These are phyloP conservation scores for Xylariaceae sp. DNA, from an alignment of 2,329 filamentous ascomycete genomes.

Conservation along the genomic window DNA sequence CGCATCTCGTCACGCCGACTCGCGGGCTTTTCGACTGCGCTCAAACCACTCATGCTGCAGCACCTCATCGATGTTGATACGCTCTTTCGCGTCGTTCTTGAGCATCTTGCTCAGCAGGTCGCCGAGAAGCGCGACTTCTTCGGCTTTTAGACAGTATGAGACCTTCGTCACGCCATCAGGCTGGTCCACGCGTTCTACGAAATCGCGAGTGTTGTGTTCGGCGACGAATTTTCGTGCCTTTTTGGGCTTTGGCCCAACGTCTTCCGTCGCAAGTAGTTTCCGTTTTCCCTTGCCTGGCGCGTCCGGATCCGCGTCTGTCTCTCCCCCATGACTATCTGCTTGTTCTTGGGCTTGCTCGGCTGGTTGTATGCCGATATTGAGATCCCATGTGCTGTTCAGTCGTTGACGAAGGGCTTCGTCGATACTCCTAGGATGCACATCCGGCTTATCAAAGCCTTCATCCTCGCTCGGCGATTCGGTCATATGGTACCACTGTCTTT, in stretches of 20 bases:
- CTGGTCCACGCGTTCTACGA: conserved; percentile 6
- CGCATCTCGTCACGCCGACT: too few species aligned
- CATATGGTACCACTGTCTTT: conserved; percentile 9
- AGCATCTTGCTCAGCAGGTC: conserved; percentile 12
- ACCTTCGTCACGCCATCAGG: conserved; percentile 3
- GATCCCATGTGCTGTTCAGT: conserved; percentile 4
- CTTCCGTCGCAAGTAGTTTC: background rate
- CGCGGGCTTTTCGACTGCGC: background rate
- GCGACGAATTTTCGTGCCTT: background rate
- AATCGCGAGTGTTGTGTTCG: conserved; percentile 5
- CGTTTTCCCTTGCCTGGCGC: background rate
- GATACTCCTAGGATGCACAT: background rate
- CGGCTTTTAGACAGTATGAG: conserved; percentile 7
- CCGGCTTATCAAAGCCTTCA: background rate
- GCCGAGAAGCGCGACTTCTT: conserved; percentile 6
- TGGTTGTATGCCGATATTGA: too few species aligned
- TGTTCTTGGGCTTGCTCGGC: background rate
- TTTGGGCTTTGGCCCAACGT: background rate
- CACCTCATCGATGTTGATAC: conserved; percentile 11
- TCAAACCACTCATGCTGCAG: conserved; percentile 12
- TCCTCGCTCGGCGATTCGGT: background rate
- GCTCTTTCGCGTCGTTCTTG: conserved; percentile 10
- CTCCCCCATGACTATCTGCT: background rate
- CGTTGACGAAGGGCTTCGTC: background rate
- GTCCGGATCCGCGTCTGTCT: background rate